Percentiles rank a stretch among this genome's conserved stretches.
phyloP scores from a whole-genome alignment of 2,329 filamentous ascomycete species.

The Phialemoniopsis sp. region DNA sequence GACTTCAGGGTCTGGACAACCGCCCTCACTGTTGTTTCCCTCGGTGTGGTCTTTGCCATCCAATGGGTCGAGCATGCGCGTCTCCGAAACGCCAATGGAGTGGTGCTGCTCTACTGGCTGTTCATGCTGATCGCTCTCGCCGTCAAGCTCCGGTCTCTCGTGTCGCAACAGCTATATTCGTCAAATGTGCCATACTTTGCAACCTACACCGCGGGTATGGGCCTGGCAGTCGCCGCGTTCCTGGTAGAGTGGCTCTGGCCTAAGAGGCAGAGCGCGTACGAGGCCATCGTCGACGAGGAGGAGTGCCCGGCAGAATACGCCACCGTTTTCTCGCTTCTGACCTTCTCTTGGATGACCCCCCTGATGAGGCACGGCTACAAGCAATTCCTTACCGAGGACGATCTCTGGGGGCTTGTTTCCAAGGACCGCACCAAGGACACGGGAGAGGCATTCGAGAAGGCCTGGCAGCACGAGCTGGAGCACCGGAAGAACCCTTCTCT shows the following conservation, averaged over 20 bases:
- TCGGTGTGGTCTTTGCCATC: constrained; percentile 69
- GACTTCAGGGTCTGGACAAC: constrained; percentile 89
- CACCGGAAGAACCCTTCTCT: constrained; percentile 67
- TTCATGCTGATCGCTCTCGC: constrained; percentile 74
- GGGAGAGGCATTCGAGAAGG: constrained; percentile 62
- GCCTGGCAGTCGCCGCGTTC: constrained; percentile 67
- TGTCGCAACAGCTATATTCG: constrained; percentile 70
- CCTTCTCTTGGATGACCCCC: constrained; percentile 98
- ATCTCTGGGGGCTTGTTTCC: constrained; percentile 87
- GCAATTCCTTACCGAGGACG: constrained; percentile 86
- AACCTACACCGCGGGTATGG: constrained; percentile 68
- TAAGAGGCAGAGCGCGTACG: constrained; percentile 64
- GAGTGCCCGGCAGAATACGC: constrained; percentile 82
- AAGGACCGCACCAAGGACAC: constrained; percentile 76
- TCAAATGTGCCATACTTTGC: constrained; percentile 71
- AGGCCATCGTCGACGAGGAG: constrained; percentile 53
- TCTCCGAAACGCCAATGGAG: constrained; percentile 78
- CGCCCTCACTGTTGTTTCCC: constrained; percentile 64
- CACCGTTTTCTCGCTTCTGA: constrained; percentile 87
- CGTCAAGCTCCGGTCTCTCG: constrained; percentile 81
- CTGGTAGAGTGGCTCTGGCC: constrained; percentile 81
- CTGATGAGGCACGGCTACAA: constrained; percentile 95
- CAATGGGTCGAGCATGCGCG: constrained; percentile 86
- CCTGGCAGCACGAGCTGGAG: constrained; percentile 76
- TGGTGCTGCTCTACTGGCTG: constrained; percentile 90